Conservation (phyloP, 345 rosid species). For the Eutrema yunnanense region DNA sequence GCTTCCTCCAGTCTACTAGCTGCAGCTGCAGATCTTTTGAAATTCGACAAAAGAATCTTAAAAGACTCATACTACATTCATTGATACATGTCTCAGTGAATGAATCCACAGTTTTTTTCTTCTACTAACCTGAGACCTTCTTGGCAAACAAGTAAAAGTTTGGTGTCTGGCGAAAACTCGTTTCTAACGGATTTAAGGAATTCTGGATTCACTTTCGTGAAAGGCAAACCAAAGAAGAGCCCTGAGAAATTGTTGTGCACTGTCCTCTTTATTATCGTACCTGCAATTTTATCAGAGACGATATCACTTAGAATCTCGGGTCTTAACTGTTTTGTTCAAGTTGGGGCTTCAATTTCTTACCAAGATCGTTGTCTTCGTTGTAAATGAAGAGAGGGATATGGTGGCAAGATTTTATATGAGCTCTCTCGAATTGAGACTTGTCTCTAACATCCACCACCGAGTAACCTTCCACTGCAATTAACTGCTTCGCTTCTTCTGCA, state of each 20-base stretch:
- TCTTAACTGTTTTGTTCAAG: neutral
- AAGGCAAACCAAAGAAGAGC: conserved; percentile 75
- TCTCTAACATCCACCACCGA: conserved; percentile 71
- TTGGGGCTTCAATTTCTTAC: conserved; percentile 25
- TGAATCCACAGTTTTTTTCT: neutral
- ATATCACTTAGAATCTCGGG: neutral
- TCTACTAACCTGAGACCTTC: conserved; percentile 81
- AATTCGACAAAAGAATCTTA: conserved; percentile 7
- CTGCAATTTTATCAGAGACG: conserved; percentile 33
- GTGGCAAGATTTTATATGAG: conserved; percentile 74
- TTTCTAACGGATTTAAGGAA: conserved; percentile 53
- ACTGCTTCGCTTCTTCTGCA: conserved; percentile 77
- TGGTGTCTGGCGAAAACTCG: conserved; percentile 63
- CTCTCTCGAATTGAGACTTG: conserved; percentile 63
- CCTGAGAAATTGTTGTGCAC: conserved; percentile 94
- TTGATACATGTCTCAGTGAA: conserved; percentile 2
- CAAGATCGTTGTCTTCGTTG: conserved; percentile 78
- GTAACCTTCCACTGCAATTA: conserved; percentile 58
- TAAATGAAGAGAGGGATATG: conserved; percentile 82
- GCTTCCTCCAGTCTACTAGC: conserved; percentile 68
- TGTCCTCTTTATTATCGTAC: conserved; percentile 73
- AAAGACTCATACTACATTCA: neutral
- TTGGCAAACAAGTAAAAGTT: conserved; percentile 82
- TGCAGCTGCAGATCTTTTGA: conserved; percentile 79
- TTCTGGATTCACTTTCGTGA: conserved; percentile 75